phyloP scores from a whole-genome alignment of 441 rosid genomes.

The Populus hybrid region DNA sequence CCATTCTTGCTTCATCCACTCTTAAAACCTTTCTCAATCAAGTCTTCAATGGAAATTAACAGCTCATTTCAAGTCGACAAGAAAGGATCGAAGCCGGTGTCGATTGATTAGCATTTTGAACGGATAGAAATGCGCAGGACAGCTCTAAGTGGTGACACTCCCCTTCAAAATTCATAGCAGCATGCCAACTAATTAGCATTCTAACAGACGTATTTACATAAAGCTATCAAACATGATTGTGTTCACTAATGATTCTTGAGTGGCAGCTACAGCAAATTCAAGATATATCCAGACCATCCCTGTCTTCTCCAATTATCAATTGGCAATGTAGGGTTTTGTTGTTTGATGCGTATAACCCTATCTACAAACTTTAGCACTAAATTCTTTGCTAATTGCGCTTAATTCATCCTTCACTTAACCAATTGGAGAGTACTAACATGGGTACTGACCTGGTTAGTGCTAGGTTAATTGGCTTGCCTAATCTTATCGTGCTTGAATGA shows the following conservation, averaged over 20 bases:
- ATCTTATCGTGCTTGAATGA: conserved; percentile 16
- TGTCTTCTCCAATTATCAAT: background rate
- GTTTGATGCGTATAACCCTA: background rate
- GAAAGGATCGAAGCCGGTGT: no score
- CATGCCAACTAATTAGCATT: no score
- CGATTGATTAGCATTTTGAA: no score
- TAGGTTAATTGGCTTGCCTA: conserved; percentile 21
- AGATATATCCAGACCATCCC: no score
- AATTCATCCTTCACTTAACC: conserved; percentile 17
- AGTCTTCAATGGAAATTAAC: background rate
- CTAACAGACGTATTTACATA: no score
- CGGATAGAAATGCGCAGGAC: no score
- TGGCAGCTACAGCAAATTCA: background rate
- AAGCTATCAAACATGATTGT: no score
- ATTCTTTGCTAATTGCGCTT: conserved; percentile 24
- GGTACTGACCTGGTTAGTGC: conserved; percentile 32
- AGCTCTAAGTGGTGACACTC: no score
- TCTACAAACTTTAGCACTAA: conserved; percentile 38
- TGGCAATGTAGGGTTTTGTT: background rate
- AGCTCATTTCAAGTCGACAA: no score
- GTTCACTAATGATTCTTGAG: no score
- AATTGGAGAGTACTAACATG: conserved; percentile 32
- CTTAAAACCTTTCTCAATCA: background rate
- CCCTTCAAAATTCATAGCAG: no score
- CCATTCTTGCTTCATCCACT: no score